Base-by-base conservation (phyloP, 139 green algal genomes). In the Yamagishiella unicocca region DNA sequence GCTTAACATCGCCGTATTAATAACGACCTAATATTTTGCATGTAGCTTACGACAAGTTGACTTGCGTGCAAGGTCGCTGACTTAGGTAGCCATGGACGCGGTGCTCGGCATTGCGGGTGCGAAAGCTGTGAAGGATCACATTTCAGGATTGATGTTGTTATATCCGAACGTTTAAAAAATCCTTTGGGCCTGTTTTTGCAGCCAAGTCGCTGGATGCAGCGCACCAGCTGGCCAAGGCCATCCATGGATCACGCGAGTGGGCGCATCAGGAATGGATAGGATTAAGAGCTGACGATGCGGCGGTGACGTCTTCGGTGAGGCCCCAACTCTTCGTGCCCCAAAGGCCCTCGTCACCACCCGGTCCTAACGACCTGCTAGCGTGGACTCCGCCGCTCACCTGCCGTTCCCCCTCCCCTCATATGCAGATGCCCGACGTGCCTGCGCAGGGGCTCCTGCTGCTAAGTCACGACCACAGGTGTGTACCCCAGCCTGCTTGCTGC, bases 201-300 rank as follows among this genome's bases (percentile, higher is more conserved):
- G 76, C 45, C 33, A 54, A 38, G 19, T 55, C 55, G 38, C 37
- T 72, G 61, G 46, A 73, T 45, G 88, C 83, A 19, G 58, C 45
- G 14, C 46, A 82, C n/a, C 89, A 87, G 81, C 37, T 58, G 0
- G 85, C 79, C 29, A 87, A 76, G 71, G 73, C 37, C 27, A 82
- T 85, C 1, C 31, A 83, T 9, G 62, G 68, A 21, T 71, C 42
- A 31, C 4, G 14, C 4, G 14, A 7, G 1, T 84, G 78, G 78
- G 61, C 76, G 7, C 54, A 42, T 6, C 76, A 83, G 54, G 5
- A 83, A 40, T 55, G 10, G 29, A 24, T 83, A 19, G 55, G n/a
- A n/a, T n/a, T n/a, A n/a, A n/a, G n/a, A n/a, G n/a, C n/a, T n/a
- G n/a, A n/a, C n/a, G n/a, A n/a, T n/a, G n/a, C n/a, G n/a, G n/a